Conservation (phyloP, 192 early-diverging fungal genomes). For the Coemansia sp. region DNA sequence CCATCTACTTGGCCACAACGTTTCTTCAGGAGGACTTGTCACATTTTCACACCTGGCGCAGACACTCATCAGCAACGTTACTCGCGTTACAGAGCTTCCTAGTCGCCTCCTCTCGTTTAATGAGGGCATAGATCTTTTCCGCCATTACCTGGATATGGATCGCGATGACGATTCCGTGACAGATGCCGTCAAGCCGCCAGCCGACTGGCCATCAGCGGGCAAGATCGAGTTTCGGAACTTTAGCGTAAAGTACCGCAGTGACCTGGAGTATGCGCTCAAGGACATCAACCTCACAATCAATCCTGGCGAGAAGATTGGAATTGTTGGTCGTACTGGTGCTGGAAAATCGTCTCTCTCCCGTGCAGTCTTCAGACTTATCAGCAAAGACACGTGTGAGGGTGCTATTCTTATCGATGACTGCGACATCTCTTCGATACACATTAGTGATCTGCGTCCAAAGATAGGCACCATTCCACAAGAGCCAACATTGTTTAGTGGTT, state of each 20-base stretch:
- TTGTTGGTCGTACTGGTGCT: conserved; percentile 60
- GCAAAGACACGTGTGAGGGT: conserved; percentile 57
- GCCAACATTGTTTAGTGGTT: conserved; percentile 64
- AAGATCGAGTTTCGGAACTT: conserved; percentile 61
- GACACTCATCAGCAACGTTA: conserved; percentile 13
- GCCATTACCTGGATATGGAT: conserved; percentile 33
- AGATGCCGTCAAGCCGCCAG: conserved; percentile 47
- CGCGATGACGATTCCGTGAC: conserved; percentile 33
- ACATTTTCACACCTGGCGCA: conserved; percentile 9
- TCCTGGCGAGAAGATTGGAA: conserved; percentile 20
- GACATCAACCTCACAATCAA: conserved; percentile 25
- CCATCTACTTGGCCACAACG: conserved; percentile 5
- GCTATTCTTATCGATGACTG: conserved; percentile 71
- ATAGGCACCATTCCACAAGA: conserved; percentile 71
- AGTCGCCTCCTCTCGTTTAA: conserved; percentile 12
- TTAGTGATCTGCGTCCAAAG: conserved; percentile 57
- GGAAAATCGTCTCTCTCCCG: conserved; percentile 73
- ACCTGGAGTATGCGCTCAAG: conserved; percentile 43
- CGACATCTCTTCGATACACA: conserved; percentile 63
- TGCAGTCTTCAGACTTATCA: conserved; percentile 68
- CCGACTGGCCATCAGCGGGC: conserved; percentile 69
- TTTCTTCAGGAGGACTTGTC: conserved; percentile 30
- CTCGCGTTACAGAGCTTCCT: conserved; percentile 10
- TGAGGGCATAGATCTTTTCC: conserved; percentile 19
- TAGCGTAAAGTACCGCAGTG: conserved; percentile 63